These are phyloP conservation scores for Phytopythium mirpurense DNA, from an alignment of 352 stramenopile species.

Conservation along the genomic window DNA sequence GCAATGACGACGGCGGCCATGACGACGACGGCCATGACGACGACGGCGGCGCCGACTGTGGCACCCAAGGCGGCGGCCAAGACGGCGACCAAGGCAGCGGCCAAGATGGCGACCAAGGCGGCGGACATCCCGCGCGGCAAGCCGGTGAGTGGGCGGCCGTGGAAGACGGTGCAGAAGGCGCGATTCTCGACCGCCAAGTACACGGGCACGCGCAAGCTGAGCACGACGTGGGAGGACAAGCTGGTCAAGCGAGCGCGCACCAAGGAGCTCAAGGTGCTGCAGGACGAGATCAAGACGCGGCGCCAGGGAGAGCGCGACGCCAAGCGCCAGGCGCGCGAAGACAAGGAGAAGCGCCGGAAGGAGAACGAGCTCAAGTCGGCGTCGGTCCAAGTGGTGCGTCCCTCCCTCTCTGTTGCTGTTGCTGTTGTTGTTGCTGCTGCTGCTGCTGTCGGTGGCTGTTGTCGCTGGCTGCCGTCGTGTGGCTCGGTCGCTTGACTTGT, in stretches of 20 bases:
- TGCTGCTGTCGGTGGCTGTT: slow-evolving; percentile 4
- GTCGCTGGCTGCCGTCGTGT: too few relatives aligned
- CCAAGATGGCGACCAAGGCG: slow-evolving; percentile 5
- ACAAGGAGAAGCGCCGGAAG: slow-evolving; percentile 83
- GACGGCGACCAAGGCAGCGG: too few relatives aligned
- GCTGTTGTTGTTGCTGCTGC: slow-evolving; percentile 9
- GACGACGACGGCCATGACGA: slow-evolving; percentile 5
- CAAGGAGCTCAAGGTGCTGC: slow-evolving; percentile 80
- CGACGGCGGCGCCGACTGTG: slow-evolving; percentile 6
- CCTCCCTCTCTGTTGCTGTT: too few relatives aligned
- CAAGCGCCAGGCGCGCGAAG: slow-evolving; percentile 71
- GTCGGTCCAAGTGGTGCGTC: slow-evolving; percentile 78
- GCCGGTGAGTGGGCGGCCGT: slow-evolving; percentile 69
- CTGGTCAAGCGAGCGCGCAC: slow-evolving; percentile 66
- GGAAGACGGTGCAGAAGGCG: slow-evolving; percentile 82
- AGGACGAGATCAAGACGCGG: slow-evolving; percentile 76
- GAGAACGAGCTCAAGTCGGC: slow-evolving; percentile 90
- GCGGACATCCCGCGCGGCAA: slow-evolving; percentile 37
- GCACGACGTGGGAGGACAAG: slow-evolving; percentile 87
- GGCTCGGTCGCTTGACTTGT: too few relatives aligned
- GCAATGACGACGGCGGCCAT: slow-evolving; percentile 5
- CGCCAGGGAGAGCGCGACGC: slow-evolving; percentile 69
- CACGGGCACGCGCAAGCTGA: slow-evolving; percentile 78
- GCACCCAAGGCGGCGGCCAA: slow-evolving; percentile 3
- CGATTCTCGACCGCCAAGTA: slow-evolving; percentile 69